A percentile compares a stretch with the other conserved stretches of the same genome.
Conservation (phyloP, 768 basidiomycete species). For the Tricholoma matsutake region DNA sequence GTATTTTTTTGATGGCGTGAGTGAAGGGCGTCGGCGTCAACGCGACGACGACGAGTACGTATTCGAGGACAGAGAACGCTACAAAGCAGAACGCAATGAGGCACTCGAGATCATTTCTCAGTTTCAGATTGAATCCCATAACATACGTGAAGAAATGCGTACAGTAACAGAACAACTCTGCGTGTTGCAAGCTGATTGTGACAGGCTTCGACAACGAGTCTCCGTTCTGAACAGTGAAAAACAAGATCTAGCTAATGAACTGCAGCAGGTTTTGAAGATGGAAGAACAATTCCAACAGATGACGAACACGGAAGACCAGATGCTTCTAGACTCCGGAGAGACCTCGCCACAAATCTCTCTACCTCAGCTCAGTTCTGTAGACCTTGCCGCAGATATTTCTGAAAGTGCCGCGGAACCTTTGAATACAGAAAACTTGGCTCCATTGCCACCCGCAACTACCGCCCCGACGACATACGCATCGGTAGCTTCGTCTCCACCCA, state of each 20-base stretch:
- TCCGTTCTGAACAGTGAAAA: slow-evolving; percentile 7
- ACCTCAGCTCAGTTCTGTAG: background rate
- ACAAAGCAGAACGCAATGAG: slow-evolving; percentile 33
- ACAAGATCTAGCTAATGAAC: slow-evolving; percentile 2
- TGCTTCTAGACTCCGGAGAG: background rate
- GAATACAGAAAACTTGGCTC: background rate
- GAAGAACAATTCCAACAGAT: background rate
- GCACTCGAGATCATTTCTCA: slow-evolving; percentile 27
- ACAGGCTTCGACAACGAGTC: slow-evolving; percentile 29
- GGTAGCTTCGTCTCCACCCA: slow-evolving; percentile 5
- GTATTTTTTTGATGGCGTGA: slow-evolving; percentile 35
- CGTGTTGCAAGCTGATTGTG: slow-evolving; percentile 28
- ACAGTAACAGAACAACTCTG: slow-evolving; percentile 24
- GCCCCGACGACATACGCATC: slow-evolving; percentile 7
- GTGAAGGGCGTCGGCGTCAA: slow-evolving; percentile 39
- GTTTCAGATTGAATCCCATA: slow-evolving; percentile 30
- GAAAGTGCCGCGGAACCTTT: background rate
- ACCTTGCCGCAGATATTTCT: background rate
- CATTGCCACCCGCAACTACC: background rate
- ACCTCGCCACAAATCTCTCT: background rate
- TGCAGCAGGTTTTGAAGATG: slow-evolving; percentile 5
- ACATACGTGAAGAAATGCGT: slow-evolving; percentile 30
- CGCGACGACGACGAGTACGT: slow-evolving; percentile 35
- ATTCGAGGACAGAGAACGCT: slow-evolving; percentile 30
- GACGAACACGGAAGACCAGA: background rate